Conservation (phyloP, 371 early-diverging fungal species). For the Nematocida sp. region DNA sequence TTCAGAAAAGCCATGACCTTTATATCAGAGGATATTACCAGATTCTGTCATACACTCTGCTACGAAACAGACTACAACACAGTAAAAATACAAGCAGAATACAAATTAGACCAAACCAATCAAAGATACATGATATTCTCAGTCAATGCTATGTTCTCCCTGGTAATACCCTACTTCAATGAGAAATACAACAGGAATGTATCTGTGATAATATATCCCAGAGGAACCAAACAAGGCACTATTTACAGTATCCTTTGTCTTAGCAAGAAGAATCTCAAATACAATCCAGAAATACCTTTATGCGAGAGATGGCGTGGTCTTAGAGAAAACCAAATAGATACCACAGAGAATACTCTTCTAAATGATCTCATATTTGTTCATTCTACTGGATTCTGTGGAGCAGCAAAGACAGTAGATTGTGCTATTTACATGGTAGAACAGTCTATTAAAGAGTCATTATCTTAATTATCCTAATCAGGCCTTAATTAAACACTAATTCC, state of each 20-base stretch:
- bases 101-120: neutral
- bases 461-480: too few relatives aligned
- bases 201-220: slow-evolving; percentile 39
- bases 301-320: slow-evolving; percentile 87
- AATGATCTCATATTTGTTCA: slow-evolving; percentile 81
- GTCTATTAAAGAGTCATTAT: slow-evolving; percentile 18
- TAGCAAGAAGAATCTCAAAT: slow-evolving; percentile 71
- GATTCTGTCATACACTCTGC: neutral
- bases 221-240: neutral
- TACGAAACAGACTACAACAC: neutral
- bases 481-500: too few relatives aligned
- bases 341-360: slow-evolving; percentile 68
- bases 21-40: slow-evolving; percentile 52
- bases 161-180: slow-evolving; percentile 48
- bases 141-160: neutral
- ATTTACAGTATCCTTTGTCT: slow-evolving; percentile 65
- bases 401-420: slow-evolving; percentile 44
- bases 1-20: slow-evolving; percentile 53
- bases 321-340: slow-evolving; percentile 75
- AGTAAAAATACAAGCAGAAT: neutral
- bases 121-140: slow-evolving; percentile 38
- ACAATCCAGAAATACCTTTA: slow-evolving; percentile 76
- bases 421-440: slow-evolving; percentile 58
- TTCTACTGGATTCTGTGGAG: slow-evolving; percentile 71
- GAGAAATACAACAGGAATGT: slow-evolving; percentile 41